Evolutionary conservation across 345 rosid species (phyloP), one percentile per base, ranked within the genome.

Genomic region (Aquilaria yunnanensis): DNA sequence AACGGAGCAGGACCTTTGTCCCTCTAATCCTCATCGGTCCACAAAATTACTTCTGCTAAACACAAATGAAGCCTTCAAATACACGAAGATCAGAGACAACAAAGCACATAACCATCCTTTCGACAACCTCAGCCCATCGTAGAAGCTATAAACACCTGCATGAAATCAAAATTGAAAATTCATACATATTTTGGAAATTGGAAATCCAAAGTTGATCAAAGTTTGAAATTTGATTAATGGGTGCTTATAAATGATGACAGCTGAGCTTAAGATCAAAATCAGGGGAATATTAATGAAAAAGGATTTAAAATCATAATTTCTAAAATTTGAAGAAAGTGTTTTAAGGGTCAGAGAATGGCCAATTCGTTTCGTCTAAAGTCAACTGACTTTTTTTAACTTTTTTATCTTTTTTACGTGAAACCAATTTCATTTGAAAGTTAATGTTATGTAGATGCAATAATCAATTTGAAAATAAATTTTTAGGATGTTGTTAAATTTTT

Each of bases 281-380:
- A 94, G 71, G 0, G 99, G 97, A 10, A 92, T 85, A 63, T 92
- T 96, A 32, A 92, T 60, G 56, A 88, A 87, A 13, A 96, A 92
- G 73, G 71, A 81, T 13, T 92, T 82, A 14, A 92, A 92, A 69
- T 65, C 69, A 29, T 65, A 65, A 33, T 57, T 57, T n/a, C 49
- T 56, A 51, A 79, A 66, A 62, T 67, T 62, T 43, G 70, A 64
- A 32, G 61, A 62, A 12, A 85, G 67, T 16, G 74, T 72, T 12
- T 47, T n/a, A 16, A 64, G n/a, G 2, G 77, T 77, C 3, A 66
- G 46, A 8, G 76, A 80, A 4, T n/a, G n/a, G n/a, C n/a, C n/a
- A n/a, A n/a, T n/a, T n/a, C n/a, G n/a, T n/a, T n/a, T n/a, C n/a
- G n/a, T n/a, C n/a, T n/a, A n/a, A n/a, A n/a, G n/a, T n/a, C n/a